Evolutionary conservation across 1,139 yeast genomes (phyloP), one percentile per base, ranked within the genome.

Genomic region (Taphrina pruni): DNA sequence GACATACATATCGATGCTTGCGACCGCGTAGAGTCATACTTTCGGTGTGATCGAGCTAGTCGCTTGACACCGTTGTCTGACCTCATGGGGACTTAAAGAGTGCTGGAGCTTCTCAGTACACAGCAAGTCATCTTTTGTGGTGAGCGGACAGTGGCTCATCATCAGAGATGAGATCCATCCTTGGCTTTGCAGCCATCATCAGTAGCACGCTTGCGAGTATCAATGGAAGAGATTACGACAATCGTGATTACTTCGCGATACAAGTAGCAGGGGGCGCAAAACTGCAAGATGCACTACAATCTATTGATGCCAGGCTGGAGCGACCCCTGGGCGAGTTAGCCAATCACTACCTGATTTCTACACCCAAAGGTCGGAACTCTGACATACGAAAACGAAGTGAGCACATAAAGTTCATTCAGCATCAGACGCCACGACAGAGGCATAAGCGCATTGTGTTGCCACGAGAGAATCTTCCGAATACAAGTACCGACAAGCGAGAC

Each of bases 281-380:
- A 12, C 66, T 64, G 4, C 65, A 55, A 1, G 20, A 32, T 8
- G 57, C 72, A 60, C 72, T 73, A 12, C 52, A 36, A 17, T 66
- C 65, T 1, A 69, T 72, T 17, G 74, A 73, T 17, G 77, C 79
- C 76, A 64, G 71, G 32, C 77, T 75, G 60, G 80, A 78, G 69
- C 78, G 77, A 65, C 75, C 76, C 6, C 50, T 78, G 12, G 78
- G 77, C 26, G 70, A 75, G 14, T 68, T 79, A n/a, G 70, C 72
- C n/a, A 71, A 77, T 71, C 79, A 77, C 60, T 76, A 77, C 69
- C 71, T 79, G 2, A 78, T 78, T 69, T 78, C 80, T 1, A 72
- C 75, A 5, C 73, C 75, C 6, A 50, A 39, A 20, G 14, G 12
- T 8, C 12, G 17, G 11, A 54, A 12, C 20, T 21, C 38, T 17